Evolutionary conservation across 1,284 basidiomycete genomes (phyloP).

Genomic region (Bjerkandera adusta): DNA sequence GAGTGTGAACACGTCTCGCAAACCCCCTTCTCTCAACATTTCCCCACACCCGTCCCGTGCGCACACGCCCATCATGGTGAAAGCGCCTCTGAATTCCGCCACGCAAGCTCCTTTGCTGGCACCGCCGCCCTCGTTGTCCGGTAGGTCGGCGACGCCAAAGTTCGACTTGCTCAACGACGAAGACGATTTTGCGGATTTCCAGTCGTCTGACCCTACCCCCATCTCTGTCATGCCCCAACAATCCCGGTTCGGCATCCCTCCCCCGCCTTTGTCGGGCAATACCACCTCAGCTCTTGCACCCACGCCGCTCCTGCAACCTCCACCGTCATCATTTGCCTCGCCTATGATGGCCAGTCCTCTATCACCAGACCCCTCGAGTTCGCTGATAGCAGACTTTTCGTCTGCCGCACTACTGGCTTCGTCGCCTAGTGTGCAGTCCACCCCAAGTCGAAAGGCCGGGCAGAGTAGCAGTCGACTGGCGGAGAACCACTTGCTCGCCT

Average conservation of each 20-base stretch:
- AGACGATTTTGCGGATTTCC: slow-evolving; percentile 27
- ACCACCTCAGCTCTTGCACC: background rate
- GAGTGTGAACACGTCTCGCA: slow-evolving; percentile 10
- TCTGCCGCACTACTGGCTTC: slow-evolving; percentile 24
- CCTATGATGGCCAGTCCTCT: background rate
- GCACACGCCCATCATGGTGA: slow-evolving; percentile 1
- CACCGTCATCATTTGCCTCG: slow-evolving; percentile 1
- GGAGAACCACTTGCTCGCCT: too few relatives aligned
- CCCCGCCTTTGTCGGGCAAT: slow-evolving; percentile 3
- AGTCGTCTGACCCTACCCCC: slow-evolving; percentile 14
- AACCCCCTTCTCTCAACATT: slow-evolving; percentile 1
- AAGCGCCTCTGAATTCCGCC: background rate
- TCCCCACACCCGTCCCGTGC: slow-evolving; percentile 5
- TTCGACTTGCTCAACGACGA: slow-evolving; percentile 19
- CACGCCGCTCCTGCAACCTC: background rate
- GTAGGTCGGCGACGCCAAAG: background rate
- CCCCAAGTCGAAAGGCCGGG: slow-evolving; percentile 6
- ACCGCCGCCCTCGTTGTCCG: slow-evolving; percentile 14
- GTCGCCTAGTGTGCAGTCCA: slow-evolving; percentile 1
- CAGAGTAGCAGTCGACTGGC: slow-evolving; percentile 19
- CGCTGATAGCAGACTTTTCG: slow-evolving; percentile 21
- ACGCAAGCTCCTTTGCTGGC: slow-evolving; percentile 14
- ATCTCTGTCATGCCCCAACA: background rate
- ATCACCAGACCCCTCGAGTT: slow-evolving; percentile 7
- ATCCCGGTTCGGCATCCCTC: slow-evolving; percentile 6